A percentile compares a stretch with the other conserved stretches of the same genome.
Evolutionary conservation across 2,329 filamentous ascomycete species (phyloP).

Genomic region (Trichothecium sympodiale): DNA sequence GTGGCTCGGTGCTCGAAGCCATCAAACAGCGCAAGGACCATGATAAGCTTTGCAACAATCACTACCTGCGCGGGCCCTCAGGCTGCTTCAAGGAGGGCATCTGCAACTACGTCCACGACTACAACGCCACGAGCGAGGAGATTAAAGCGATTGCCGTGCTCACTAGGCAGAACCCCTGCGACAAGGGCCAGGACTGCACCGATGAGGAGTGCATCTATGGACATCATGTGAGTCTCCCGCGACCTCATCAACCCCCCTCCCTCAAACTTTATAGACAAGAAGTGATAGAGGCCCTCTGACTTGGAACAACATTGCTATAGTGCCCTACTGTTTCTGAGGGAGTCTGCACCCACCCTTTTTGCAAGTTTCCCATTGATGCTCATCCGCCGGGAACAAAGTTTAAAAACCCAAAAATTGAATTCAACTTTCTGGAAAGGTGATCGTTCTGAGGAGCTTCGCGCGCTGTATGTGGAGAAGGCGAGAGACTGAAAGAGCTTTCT

Average conservation of each 20-base stretch:
- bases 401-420: slow-evolving; percentile 22
- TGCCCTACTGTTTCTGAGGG: slow-evolving; percentile 42
- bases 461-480: no score
- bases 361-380: slow-evolving; percentile 40
- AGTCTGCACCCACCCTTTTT: slow-evolving; percentile 40
- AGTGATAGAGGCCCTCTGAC: slow-evolving; percentile 3
- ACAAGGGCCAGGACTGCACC: slow-evolving; percentile 45
- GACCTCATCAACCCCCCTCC: background rate
- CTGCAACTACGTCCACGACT: slow-evolving; percentile 47
- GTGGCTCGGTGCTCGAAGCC: slow-evolving; percentile 33
- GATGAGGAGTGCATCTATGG: slow-evolving; percentile 50
- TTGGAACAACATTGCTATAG: slow-evolving; percentile 17
- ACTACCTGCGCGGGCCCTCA: slow-evolving; percentile 42
- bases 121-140: slow-evolving; percentile 42
- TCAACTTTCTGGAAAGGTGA: slow-evolving; percentile 20
- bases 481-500: no score
- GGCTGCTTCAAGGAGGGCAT: slow-evolving; percentile 38
- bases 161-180: slow-evolving; percentile 46
- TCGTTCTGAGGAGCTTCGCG: no score
- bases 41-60: slow-evolving; percentile 51
- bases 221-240: slow-evolving; percentile 39
- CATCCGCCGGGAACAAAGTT: slow-evolving; percentile 49
- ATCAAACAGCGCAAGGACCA: slow-evolving; percentile 44
- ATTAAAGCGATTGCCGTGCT: slow-evolving; percentile 43
- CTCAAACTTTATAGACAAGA: background rate